Percentiles rank a stretch among this genome's conserved stretches.
Evolutionary conservation across 2,329 filamentous ascomycete genomes (phyloP).

Genomic region (Neopestalotiopsis clavispora): DNA sequence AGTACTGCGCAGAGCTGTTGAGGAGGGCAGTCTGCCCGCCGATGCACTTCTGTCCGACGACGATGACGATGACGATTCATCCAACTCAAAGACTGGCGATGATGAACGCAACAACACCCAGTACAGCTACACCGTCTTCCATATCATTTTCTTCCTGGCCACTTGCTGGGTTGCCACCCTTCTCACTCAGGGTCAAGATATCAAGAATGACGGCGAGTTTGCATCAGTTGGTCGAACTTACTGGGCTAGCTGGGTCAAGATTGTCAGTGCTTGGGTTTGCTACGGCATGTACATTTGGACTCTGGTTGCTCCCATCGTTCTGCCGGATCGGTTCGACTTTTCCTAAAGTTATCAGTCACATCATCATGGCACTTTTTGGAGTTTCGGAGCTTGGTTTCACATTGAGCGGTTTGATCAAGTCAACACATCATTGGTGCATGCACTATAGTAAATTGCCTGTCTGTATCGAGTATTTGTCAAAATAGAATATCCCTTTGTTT

Average conservation of each 20-base stretch:
- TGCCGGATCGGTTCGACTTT: conserved; percentile 85
- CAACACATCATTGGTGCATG: not conserved
- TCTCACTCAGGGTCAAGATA: conserved; percentile 58
- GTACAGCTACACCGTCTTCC: conserved; percentile 96
- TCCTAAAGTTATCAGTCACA: conserved; percentile 33
- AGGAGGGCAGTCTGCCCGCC: conserved; percentile 89
- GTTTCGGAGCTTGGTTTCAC: not conserved
- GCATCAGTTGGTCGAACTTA: conserved; percentile 93
- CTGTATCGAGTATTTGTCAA: not conserved
- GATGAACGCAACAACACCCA: conserved; percentile 90
- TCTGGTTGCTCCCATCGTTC: conserved; percentile 79
- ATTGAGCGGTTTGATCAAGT: not conserved
- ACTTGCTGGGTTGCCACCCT: conserved; percentile 96
- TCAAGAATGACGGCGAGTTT: conserved; percentile 79
- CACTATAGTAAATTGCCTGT: not conserved
- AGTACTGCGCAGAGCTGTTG: conserved; percentile 87
- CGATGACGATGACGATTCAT: conserved; percentile 64
- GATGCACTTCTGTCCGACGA: conserved; percentile 82
- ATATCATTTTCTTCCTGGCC: conserved; percentile 95
- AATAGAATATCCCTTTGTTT: conserved; percentile 1
- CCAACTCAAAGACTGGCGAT: conserved; percentile 71
- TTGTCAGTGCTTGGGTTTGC: conserved; percentile 95
- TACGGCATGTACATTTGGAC: conserved; percentile 96
- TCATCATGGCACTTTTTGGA: not conserved
- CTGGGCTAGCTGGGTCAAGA: conserved; percentile 99